phyloP scores from a whole-genome alignment of 495 filamentous ascomycete genomes.

The Parachaetomium inaequale region DNA sequence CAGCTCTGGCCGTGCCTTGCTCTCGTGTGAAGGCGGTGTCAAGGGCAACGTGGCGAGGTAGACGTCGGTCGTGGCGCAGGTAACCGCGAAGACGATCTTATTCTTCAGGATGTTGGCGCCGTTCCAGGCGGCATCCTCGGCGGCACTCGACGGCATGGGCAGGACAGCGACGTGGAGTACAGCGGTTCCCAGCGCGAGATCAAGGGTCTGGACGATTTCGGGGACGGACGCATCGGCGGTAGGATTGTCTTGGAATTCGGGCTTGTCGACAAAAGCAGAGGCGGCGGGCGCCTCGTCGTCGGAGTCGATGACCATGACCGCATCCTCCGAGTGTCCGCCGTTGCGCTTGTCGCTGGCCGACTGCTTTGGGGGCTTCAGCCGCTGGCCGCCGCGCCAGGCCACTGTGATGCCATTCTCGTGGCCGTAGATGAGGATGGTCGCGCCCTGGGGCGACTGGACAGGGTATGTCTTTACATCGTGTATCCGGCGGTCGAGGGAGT shows the following conservation, averaged over 20 bases:
- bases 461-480: constrained; percentile 73
- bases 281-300: constrained; percentile 60
- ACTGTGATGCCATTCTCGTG: constrained; percentile 74
- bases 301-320: constrained; percentile 74
- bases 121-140: constrained; percentile 51
- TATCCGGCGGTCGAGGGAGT: constrained; percentile 70
- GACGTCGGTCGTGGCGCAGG: constrained; percentile 66
- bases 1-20: constrained; percentile 48
- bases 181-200: constrained; percentile 62
- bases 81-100: constrained; percentile 65
- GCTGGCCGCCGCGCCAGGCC: constrained; percentile 74
- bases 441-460: constrained; percentile 73
- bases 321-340: constrained; percentile 46
- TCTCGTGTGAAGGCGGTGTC: constrained; percentile 63
- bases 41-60: constrained; percentile 71
- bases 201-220: constrained; percentile 60
- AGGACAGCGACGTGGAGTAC: constrained; percentile 59
- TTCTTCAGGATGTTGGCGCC: constrained; percentile 58
- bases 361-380: constrained; percentile 50
- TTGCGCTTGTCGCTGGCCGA: constrained; percentile 41
- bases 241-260: constrained; percentile 46
- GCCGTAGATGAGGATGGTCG: constrained; percentile 77
- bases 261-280: constrained; percentile 40
- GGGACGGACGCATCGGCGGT: constrained; percentile 40
- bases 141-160: constrained; percentile 43